A percentile compares a stretch with the other conserved stretches of the same genome.
Conservation (phyloP, 2,329 filamentous ascomycete genomes). For the Alternaria angustiovoidea region DNA sequence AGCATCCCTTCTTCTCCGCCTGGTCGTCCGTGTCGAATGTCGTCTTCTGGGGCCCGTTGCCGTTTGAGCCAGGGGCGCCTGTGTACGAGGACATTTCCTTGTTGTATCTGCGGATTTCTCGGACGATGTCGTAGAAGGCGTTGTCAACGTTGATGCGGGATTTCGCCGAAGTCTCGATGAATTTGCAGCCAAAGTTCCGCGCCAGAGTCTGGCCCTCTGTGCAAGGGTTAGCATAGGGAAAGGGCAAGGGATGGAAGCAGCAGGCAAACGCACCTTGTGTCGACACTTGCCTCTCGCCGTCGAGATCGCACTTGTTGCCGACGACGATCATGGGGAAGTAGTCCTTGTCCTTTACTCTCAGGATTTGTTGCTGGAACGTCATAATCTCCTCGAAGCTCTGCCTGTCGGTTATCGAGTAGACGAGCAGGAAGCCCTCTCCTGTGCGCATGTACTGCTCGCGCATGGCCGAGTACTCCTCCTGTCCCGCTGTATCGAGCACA, state of each 20-base stretch:
- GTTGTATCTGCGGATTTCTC: constrained; percentile 98
- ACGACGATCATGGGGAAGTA: constrained; percentile 99
- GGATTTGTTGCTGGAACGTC: constrained; percentile 98
- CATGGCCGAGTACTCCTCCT: constrained; percentile 99
- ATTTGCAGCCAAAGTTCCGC: constrained; percentile 90
- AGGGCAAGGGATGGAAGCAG: constrained; percentile 1
- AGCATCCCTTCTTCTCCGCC: constrained; percentile 76
- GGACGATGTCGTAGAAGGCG: constrained; percentile 97
- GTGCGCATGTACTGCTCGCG: constrained; percentile 99
- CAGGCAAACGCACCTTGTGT: constrained; percentile 75
- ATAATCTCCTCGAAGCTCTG: constrained; percentile 99
- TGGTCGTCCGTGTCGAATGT: constrained; percentile 83
- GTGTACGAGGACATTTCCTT: constrained; percentile 94
- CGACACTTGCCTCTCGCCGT: constrained; percentile 88
- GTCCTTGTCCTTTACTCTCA: constrained; percentile 99
- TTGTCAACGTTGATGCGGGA: constrained; percentile 98
- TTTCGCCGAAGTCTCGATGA: constrained; percentile 99
- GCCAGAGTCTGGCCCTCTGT: constrained; percentile 90
- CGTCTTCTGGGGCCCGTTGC: constrained; percentile 52
- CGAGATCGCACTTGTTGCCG: constrained; percentile 99
- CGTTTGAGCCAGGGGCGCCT: constrained; percentile 68
- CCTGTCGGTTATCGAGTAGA: constrained; percentile 97
- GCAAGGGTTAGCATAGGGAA: constrained; percentile 26
- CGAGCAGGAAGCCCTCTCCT: constrained; percentile 94
- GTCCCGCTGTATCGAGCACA: constrained; percentile 96